A percentile compares a stretch with the other conserved stretches of the same genome.
These are phyloP conservation scores for Musa troglodytarum DNA, from an alignment of 176 grass and related monocot genomes.

Conservation along the genomic window DNA sequence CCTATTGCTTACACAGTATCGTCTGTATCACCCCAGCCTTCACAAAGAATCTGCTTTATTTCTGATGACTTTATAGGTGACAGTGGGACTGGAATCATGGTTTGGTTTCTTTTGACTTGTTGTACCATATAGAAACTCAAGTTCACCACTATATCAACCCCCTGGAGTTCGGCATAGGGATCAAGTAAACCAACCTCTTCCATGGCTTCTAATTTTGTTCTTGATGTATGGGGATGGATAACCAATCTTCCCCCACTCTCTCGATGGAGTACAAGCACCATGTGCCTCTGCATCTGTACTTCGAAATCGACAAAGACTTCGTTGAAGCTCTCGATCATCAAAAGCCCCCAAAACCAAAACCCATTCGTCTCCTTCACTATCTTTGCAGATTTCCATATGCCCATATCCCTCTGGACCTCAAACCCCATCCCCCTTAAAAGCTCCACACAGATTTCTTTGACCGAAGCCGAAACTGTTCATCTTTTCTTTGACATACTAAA, in stretches of 20 bases:
- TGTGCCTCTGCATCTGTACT: slow-evolving; percentile 65
- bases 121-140: not conserved
- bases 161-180: not conserved
- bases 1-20: not conserved
- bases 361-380: slow-evolving; percentile 59
- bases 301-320: slow-evolving; percentile 33
- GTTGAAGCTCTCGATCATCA: slow-evolving; percentile 46
- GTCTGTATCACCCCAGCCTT: not conserved
- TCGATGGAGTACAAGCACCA: slow-evolving; percentile 56
- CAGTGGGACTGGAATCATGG: not conserved
- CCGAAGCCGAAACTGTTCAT: slow-evolving; percentile 32
- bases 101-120: not conserved
- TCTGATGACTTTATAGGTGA: not conserved
- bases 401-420: slow-evolving; percentile 72
- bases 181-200: slow-evolving; percentile 1
- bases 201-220: slow-evolving; percentile 53
- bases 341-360: slow-evolving; percentile 32
- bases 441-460: slow-evolving; percentile 34
- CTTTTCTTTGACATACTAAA: slow-evolving; percentile 57
- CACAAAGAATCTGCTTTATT: not conserved
- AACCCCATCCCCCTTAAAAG: slow-evolving; percentile 57
- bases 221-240: slow-evolving; percentile 69
- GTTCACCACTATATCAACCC: not conserved
- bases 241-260: slow-evolving; percentile 52
- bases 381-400: slow-evolving; percentile 44